Conservation (phyloP, 148 eudicot genomes). For the Chenopodium quinoa region DNA sequence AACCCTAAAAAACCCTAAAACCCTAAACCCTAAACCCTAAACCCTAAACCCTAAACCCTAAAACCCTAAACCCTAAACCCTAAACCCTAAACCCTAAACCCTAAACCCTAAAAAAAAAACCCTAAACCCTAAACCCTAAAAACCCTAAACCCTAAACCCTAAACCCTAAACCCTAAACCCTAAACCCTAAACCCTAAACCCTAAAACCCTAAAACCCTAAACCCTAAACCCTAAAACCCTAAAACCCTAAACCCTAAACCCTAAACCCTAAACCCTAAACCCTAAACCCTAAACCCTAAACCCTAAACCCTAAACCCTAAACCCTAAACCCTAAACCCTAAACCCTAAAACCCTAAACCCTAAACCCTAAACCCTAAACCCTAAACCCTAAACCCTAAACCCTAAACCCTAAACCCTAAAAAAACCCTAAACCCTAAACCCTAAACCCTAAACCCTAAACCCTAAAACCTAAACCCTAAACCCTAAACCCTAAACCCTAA, state of each 20-base stretch:
- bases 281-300: too few species aligned
- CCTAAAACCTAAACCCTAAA: too few species aligned
- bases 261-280: too few species aligned
- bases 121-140: slow-evolving; percentile 15
- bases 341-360: too few species aligned
- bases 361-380: too few species aligned
- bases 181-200: slow-evolving; percentile 14
- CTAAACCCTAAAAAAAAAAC: slow-evolving; percentile 16
- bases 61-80: slow-evolving; percentile 18
- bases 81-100: slow-evolving; percentile 16
- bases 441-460: not conserved
- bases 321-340: too few species aligned
- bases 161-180: slow-evolving; percentile 16
- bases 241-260: not conserved
- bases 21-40: slow-evolving; percentile 18
- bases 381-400: too few species aligned
- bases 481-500: too few species aligned
- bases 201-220: not conserved
- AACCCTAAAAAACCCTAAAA: slow-evolving; percentile 18
- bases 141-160: slow-evolving; percentile 16
- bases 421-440: not conserved
- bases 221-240: slow-evolving; percentile 1
- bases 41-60: slow-evolving; percentile 18
- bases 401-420: too few species aligned
- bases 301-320: too few species aligned